phyloP scores from a whole-genome alignment of 1,284 basidiomycete species.

The Fomitopsis betulina region DNA sequence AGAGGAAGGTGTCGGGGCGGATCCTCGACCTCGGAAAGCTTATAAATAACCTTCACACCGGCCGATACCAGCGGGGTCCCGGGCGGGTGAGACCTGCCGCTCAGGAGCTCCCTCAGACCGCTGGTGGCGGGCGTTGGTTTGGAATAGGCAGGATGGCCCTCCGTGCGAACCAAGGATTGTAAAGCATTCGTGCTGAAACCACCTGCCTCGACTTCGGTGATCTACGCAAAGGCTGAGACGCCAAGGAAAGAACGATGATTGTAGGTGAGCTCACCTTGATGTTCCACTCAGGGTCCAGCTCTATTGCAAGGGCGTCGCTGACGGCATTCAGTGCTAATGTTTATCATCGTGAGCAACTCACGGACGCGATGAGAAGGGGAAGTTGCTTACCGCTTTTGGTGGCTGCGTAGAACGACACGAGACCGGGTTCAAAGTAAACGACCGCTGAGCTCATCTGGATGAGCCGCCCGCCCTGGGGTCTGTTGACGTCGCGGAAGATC shows the following conservation, averaged over 20 bases:
- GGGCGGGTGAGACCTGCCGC: background rate
- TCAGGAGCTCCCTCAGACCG: background rate
- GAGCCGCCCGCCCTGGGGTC: constrained; percentile 26
- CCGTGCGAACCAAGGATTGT: background rate
- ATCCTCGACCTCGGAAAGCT: background rate
- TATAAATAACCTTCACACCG: constrained; percentile 1
- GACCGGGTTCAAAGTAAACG: constrained; percentile 18
- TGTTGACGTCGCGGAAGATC: constrained; percentile 33
- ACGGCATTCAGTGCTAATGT: constrained; percentile 25
- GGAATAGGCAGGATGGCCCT: constrained; percentile 3
- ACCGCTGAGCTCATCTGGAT: constrained; percentile 23
- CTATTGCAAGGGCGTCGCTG: constrained; percentile 26
- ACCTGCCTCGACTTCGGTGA: constrained; percentile 7
- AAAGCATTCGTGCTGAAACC: background rate
- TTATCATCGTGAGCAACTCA: no score
- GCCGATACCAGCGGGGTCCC: background rate
- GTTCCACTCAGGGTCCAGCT: constrained; percentile 37
- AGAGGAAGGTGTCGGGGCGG: constrained; percentile 8
- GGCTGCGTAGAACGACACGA: constrained; percentile 27
- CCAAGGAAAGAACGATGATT: background rate
- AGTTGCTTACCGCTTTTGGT: constrained; percentile 17
- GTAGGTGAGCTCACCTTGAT: constrained; percentile 28
- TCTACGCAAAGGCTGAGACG: background rate
- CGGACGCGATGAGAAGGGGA: no score
- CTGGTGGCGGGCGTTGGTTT: background rate